These are phyloP conservation scores for Colletotrichum brevisporum DNA, from an alignment of 2,329 filamentous ascomycete genomes.

Conservation along the genomic window DNA sequence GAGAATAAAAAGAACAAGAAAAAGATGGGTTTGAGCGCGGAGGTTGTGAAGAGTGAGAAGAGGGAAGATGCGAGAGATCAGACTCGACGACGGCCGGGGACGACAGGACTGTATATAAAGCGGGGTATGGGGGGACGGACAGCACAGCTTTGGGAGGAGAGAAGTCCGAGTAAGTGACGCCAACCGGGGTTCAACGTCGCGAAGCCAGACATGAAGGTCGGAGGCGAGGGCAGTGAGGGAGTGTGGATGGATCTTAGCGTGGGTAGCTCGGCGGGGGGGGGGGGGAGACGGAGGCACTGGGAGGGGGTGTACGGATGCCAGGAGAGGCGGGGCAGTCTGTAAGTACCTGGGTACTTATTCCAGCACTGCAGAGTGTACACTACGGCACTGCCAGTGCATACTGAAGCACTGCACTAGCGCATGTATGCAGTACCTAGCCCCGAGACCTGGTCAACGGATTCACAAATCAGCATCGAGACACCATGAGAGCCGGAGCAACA, in stretches of 20 bases:
- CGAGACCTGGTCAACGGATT: too few species aligned
- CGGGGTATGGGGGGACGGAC: conserved; percentile 30
- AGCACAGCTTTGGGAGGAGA: conserved; percentile 27
- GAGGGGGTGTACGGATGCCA: conserved; percentile 19
- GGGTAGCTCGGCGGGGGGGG: conserved; percentile 15
- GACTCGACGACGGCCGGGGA: conserved; percentile 9
- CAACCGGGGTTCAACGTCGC: conserved; percentile 18
- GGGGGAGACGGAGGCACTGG: neutral
- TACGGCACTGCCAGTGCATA: too few species aligned
- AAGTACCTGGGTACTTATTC: neutral
- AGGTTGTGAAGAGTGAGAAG: conserved; percentile 22
- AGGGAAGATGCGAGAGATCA: neutral
- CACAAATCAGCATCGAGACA: too few species aligned
- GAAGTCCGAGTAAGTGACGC: conserved; percentile 27
- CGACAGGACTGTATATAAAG: conserved; percentile 40
- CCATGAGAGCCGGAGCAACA: conserved; percentile 19
- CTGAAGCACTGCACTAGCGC: too few species aligned
- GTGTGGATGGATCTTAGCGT: conserved; percentile 23
- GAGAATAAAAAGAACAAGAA: conserved; percentile 19
- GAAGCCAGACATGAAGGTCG: conserved; percentile 30
- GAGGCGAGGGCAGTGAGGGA: conserved; percentile 15
- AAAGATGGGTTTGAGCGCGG: conserved; percentile 10
- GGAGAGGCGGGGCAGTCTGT: neutral
- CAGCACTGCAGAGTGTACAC: conserved; percentile 2
- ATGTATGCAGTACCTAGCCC: too few species aligned